A percentile compares a stretch with the other conserved stretches of the same genome.
Evolutionary conservation across 805 yeast genomes (phyloP).

Genomic region (Kodamaea sagamina): DNA sequence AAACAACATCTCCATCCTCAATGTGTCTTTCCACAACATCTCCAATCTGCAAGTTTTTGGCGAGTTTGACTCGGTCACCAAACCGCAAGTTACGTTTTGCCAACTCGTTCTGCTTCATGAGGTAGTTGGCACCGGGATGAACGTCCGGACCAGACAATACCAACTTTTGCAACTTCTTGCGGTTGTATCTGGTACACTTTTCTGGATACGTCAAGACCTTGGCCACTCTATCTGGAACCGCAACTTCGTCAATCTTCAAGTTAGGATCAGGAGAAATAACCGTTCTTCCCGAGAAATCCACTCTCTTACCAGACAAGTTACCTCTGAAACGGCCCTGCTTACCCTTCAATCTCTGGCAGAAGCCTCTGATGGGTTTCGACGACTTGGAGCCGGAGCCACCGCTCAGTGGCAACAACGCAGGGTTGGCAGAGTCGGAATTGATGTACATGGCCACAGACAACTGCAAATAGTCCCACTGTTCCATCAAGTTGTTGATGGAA

Average conservation of each 20-base stretch:
- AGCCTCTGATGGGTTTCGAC: conserved; percentile 84
- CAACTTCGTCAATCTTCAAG: conserved; percentile 91
- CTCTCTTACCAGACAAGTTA: conserved; percentile 96
- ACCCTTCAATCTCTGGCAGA: conserved; percentile 96
- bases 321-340: conserved; percentile 99
- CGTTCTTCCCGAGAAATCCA: conserved; percentile 96
- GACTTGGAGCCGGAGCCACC: conserved; percentile 51
- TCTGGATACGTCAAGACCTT: conserved; percentile 96
- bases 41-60: conserved; percentile 76
- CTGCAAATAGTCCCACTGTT: conserved; percentile 98
- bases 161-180: conserved; percentile 69
- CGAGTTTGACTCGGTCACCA: conserved; percentile 80
- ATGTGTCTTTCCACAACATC: conserved; percentile 95
- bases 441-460: conserved; percentile 96
- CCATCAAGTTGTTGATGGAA: conserved; percentile 90
- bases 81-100: conserved; percentile 86
- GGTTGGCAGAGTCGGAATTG: conserved; percentile 89
- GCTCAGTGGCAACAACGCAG: conserved; percentile 71
- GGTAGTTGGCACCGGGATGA: conserved; percentile 96
- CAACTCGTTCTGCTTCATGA: conserved; percentile 77
- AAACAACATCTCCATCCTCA: conserved; percentile 94
- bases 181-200: conserved; percentile 85
- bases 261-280: conserved; percentile 99
- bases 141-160: conserved; percentile 81
- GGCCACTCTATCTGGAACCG: conserved; percentile 96